Base-by-base conservation (phyloP, 2,329 filamentous ascomycete genomes). In the Stagonosporopsis cucurbitacearum region DNA sequence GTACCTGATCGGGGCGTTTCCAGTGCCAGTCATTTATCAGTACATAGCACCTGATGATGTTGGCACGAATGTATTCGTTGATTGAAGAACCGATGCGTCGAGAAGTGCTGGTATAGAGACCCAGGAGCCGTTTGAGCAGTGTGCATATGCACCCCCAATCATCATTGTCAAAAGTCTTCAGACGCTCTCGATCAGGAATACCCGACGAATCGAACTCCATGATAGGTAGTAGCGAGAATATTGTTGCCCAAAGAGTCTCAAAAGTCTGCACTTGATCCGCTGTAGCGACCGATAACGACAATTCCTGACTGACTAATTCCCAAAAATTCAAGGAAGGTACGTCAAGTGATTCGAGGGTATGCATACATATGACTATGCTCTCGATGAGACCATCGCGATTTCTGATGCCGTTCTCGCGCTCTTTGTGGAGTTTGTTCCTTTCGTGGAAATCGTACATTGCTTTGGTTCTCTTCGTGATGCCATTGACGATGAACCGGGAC, bases 11-110 rank as follows among this genome's bases (percentile, higher is more conserved):
- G 64, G 84, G 85, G 61, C 78, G 78, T 50, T 75, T 77, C 85
- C 85, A 87, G 15, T 81, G 79, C 85, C 85, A 87, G 25, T 63
- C 63, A 30, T 78, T 78, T 43, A 86, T 79, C 20, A 88, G 74
- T 35, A 77, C 69, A 61, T 82, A 79, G 62, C 83, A 86, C 59
- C 85, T 76, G 12, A 76, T 76, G 41, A 87, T 77, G 22, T 80
- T 68, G 7, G 77, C 70, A 47, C 83, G 79, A 44, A 85, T 72
- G 59, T 87, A 87, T 15, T 76, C 78, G 60, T 86, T 86, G 55
- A 84, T 76, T n/a, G 77, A 80, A 8, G 77, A 64, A 13, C 77
- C 75, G 12, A 64, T 41, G 1, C 67, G 65, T 11, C 64, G 68
- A 26, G 75, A 76, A 26, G 78, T 80, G 4, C 69, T 63, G 4